Base-by-base conservation (phyloP, 441 rosid genomes). In the Omphalea diandra region DNA sequence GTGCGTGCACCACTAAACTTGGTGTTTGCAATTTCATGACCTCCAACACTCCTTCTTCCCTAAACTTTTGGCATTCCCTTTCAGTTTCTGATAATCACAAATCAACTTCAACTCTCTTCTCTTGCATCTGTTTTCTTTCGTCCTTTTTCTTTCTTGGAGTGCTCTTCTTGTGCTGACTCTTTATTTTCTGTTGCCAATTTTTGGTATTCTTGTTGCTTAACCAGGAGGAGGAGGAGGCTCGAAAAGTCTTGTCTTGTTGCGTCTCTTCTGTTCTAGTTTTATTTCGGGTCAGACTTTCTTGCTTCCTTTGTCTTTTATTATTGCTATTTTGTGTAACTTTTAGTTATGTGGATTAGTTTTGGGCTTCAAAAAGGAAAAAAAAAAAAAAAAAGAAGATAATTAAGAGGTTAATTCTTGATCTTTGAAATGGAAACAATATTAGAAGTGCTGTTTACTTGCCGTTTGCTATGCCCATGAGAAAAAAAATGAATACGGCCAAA, bases 1-100 rank as follows among this genome's bases (percentile, higher is more conserved):
- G 74, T 53, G 60, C 77, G 69, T 77, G 22, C 59, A 46, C 65
- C 83, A 36, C 64, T n/a, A 69, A 74, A 15, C 59, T 70, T 49
- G 81, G 63, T 24, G 22, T 60, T n/a, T 33, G 29, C 44, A 7
- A 14, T 46, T 44, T 41, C 49, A 50, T 7, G 1, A 44, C 22
- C 36, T 9, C 43, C 10, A 10, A 11, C 56, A 38, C 26, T 56
- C 36, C 9, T 11, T 27, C 15, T 35, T 1, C 5, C 14, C 27
- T 33, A 0, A 3, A 5, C 8, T 24, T n/a, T 27, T 52, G 17
- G 9, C 29, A 8, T 12, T 14, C 10, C 1, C 8, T 40, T 22
- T 9, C 0, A 40, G n/a, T 54, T 54, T 20, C 33, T 20, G 33
- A 65, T 46, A 17, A n/a, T n/a, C n/a, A n/a, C n/a, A n/a, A n/a